Conservation (phyloP, 2,329 filamentous ascomycete genomes). For the Lecanosticta acicola region DNA sequence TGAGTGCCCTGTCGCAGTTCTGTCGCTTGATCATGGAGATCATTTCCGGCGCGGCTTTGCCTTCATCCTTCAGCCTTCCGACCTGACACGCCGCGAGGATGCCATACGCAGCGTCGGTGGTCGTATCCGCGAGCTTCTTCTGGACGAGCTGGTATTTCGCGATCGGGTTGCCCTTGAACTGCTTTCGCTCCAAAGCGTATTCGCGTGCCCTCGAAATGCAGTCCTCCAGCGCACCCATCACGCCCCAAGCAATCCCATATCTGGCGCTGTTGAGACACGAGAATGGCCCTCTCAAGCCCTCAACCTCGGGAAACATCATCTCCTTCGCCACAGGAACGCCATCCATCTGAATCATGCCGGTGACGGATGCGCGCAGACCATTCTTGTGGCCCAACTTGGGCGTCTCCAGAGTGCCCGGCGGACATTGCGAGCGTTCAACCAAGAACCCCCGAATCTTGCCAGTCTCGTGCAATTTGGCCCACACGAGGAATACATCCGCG, state of each 20-base stretch:
- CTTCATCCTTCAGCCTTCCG: constrained; percentile 85
- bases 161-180: constrained; percentile 93
- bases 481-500: constrained; percentile 76
- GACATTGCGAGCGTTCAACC: constrained; percentile 77
- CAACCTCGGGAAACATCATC: constrained; percentile 90
- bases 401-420: constrained; percentile 82
- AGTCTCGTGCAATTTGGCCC: constrained; percentile 87
- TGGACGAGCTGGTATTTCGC: constrained; percentile 96
- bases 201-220: constrained; percentile 72
- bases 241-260: constrained; percentile 88
- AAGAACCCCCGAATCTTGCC: constrained; percentile 93
- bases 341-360: constrained; percentile 96
- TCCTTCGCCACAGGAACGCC: constrained; percentile 78
- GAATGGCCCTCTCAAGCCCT: constrained; percentile 84
- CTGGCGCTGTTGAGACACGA: constrained; percentile 89
- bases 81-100: constrained; percentile 88
- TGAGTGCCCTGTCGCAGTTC: constrained; percentile 87
- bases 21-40: constrained; percentile 95
- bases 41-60: constrained; percentile 87
- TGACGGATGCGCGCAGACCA: constrained; percentile 84
- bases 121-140: constrained; percentile 93
- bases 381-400: constrained; percentile 93
- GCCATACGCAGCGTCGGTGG: constrained; percentile 85
- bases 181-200: constrained; percentile 87
- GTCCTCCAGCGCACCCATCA: constrained; percentile 91